phyloP scores from a whole-genome alignment of 805 yeast genomes.

The Tetrapisispora fleetii region DNA sequence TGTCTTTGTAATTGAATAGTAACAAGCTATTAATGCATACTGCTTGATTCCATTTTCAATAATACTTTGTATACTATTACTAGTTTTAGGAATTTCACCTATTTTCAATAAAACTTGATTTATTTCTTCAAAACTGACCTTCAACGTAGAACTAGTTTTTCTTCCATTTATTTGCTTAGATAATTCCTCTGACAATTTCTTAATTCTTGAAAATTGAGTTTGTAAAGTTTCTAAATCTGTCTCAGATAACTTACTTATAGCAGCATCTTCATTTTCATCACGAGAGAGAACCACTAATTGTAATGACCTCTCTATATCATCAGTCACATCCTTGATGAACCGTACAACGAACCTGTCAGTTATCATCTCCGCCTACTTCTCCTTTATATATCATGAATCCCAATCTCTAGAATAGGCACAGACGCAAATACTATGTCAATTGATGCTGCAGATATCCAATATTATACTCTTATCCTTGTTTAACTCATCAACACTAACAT shows the following conservation, averaged over 20 bases:
- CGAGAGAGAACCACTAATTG: background rate
- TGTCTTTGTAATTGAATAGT: conserved; percentile 13
- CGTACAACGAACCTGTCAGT: background rate
- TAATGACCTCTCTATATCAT: background rate
- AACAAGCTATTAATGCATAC: conserved; percentile 17
- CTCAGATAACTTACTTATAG: background rate
- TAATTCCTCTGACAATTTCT: conserved; percentile 7
- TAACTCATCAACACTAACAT: no score
- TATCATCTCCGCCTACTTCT: background rate
- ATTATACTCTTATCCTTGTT: no score
- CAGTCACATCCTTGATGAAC: background rate
- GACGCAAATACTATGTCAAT: background rate
- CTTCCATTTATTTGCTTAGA: background rate
- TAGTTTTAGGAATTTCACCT: background rate
- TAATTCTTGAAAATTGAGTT: conserved; percentile 9
- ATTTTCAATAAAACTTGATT: conserved; percentile 1
- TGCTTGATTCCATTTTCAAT: conserved; percentile 5
- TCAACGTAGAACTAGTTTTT: background rate
- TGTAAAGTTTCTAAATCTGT: conserved; percentile 7
- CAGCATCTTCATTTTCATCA: background rate
- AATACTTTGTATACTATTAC: conserved; percentile 1
- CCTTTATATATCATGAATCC: background rate
- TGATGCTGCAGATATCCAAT: no score
- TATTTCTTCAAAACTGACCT: conserved; percentile 4
- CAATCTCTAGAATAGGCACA: background rate